Conservation (phyloP, 2,329 filamentous ascomycete genomes). For the Calonectria ilicicola region DNA sequence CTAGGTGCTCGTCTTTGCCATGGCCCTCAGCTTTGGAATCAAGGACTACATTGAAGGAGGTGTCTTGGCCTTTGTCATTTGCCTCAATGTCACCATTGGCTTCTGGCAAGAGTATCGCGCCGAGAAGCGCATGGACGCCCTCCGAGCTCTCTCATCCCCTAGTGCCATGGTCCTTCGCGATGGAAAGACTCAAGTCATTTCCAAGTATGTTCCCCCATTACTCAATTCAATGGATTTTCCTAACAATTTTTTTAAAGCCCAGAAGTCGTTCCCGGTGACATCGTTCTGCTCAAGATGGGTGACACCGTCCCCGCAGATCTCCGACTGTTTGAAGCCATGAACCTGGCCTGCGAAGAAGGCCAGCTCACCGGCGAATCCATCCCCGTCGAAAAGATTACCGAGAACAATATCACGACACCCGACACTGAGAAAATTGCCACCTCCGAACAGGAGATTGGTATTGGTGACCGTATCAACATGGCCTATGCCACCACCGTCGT, state of each 20-base stretch:
- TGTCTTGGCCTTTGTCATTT: slow-evolving; percentile 75
- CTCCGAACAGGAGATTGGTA: slow-evolving; percentile 66
- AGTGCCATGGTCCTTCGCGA: slow-evolving; percentile 72
- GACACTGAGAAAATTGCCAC: slow-evolving; percentile 59
- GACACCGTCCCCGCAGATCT: slow-evolving; percentile 82
- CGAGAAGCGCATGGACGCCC: slow-evolving; percentile 75
- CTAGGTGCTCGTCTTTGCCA: slow-evolving; percentile 82
- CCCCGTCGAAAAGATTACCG: slow-evolving; percentile 74
- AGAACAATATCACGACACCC: slow-evolving; percentile 58
- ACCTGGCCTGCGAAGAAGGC: slow-evolving; percentile 83
- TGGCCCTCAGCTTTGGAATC: slow-evolving; percentile 77
- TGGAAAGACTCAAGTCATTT: slow-evolving; percentile 67
- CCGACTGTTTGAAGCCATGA: slow-evolving; percentile 79
- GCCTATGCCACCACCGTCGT: slow-evolving; percentile 81
- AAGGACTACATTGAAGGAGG: slow-evolving; percentile 76
- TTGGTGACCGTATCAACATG: slow-evolving; percentile 80
- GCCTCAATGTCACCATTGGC: slow-evolving; percentile 77
- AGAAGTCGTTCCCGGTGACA: slow-evolving; percentile 78
- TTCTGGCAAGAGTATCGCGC: slow-evolving; percentile 75
- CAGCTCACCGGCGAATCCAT: slow-evolving; percentile 82
- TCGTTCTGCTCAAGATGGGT: slow-evolving; percentile 75
- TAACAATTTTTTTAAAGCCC: slow-evolving; percentile 53
- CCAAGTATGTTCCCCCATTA: slow-evolving; percentile 60
- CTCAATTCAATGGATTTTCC: neutral
- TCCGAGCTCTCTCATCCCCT: slow-evolving; percentile 71